Conservation (phyloP, 371 early-diverging fungal genomes). For the Rhizomucor pusillus region DNA sequence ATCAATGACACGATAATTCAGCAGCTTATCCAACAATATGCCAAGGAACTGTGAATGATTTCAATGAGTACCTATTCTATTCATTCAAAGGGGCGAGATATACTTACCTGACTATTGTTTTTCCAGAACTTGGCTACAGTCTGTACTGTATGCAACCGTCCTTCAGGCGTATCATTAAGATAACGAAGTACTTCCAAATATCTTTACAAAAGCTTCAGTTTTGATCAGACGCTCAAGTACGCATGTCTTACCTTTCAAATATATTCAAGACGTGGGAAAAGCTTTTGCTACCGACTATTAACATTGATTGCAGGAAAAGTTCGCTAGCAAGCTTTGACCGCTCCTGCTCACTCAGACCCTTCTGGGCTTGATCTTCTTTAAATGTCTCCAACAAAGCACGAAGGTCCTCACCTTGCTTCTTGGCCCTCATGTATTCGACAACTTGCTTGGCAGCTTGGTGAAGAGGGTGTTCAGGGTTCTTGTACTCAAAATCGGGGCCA, state of each 20-base stretch:
- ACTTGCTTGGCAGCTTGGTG: conserved; percentile 60
- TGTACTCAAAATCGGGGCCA: conserved; percentile 66
- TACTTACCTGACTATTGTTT: conserved; percentile 65
- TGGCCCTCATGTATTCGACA: conserved; percentile 57
- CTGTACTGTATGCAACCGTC: conserved; percentile 66
- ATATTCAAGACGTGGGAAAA: conserved; percentile 91
- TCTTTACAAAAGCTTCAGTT: conserved; percentile 21
- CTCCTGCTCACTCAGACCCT: conserved; percentile 30
- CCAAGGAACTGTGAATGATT: conserved; percentile 63
- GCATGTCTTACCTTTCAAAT: conserved; percentile 67
- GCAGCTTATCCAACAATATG: conserved; percentile 85
- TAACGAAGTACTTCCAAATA: conserved; percentile 68
- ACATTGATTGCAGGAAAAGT: conserved; percentile 75
- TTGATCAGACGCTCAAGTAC: background rate
- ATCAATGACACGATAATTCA: conserved; percentile 91
- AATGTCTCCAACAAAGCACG: conserved; percentile 44
- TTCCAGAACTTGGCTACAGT: conserved; percentile 83
- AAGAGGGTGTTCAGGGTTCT: conserved; percentile 44
- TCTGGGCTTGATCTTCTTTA: conserved; percentile 34
- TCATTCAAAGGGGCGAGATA: no score
- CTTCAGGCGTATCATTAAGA: conserved; percentile 59
- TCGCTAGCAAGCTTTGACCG: conserved; percentile 59
- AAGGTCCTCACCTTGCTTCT: conserved; percentile 65
- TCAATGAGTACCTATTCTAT: no score
- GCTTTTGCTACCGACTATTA: conserved; percentile 87